phyloP scores from a whole-genome alignment of 176 grass and related monocot genomes.

The Zizania latifolia region DNA sequence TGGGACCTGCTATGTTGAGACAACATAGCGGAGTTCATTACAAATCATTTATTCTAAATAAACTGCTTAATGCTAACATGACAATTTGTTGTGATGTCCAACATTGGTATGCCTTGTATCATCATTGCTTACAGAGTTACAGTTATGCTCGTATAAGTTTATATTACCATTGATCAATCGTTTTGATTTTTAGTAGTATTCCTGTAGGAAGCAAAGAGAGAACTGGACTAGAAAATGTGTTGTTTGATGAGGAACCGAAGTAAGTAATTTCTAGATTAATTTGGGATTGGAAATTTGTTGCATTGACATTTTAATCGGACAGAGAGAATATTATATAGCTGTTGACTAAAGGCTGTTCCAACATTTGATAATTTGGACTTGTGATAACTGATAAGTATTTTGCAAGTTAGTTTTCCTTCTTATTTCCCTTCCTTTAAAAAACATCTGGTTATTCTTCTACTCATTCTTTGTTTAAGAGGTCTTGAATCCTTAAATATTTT shows the following conservation, averaged over 20 bases:
- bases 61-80: neutral
- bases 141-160: neutral
- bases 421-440: slow-evolving; percentile 10
- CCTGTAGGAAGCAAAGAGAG: neutral
- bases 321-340: neutral
- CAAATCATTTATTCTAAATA: neutral
- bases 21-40: too few species aligned
- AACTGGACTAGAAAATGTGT: neutral
- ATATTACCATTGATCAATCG: neutral
- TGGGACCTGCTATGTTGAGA: too few species aligned
- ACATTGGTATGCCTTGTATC: neutral
- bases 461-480: neutral
- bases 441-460: neutral
- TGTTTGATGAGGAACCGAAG: neutral
- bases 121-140: neutral
- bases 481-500: slow-evolving; percentile 2
- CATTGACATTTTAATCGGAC: neutral
- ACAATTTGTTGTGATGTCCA: neutral
- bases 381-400: neutral
- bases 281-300: neutral
- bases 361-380: neutral
- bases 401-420: neutral
- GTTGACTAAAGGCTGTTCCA: neutral
- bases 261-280: neutral
- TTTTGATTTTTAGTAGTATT: neutral